Evolutionary conservation across 495 filamentous ascomycete genomes (phyloP).

Genomic region (Mytilinidion resinicola): DNA sequence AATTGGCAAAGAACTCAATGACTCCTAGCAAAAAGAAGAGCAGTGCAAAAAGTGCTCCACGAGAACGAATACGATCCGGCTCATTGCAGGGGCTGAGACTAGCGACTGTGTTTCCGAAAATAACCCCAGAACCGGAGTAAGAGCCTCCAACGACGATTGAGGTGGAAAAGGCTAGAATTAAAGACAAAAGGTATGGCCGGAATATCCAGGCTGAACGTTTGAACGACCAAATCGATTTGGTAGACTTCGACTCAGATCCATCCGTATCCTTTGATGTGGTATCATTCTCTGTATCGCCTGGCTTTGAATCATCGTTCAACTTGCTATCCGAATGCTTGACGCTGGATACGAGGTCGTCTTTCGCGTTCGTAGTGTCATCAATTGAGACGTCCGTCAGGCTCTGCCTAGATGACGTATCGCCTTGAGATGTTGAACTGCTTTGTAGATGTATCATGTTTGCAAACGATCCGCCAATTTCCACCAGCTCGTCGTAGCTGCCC

Average conservation of each 20-base stretch:
- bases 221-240: background rate
- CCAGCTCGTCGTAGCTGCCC: slow-evolving; percentile 44
- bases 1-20: slow-evolving; percentile 43
- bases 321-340: background rate
- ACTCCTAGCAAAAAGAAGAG: slow-evolving; percentile 51
- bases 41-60: slow-evolving; percentile 19
- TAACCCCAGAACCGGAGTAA: slow-evolving; percentile 42
- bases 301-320: background rate
- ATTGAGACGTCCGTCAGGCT: background rate
- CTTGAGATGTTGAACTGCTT: background rate
- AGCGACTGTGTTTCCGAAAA: slow-evolving; percentile 48
- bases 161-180: slow-evolving; percentile 18
- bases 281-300: background rate
- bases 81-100: slow-evolving; percentile 28
- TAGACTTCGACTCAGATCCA: background rate
- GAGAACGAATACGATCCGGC: slow-evolving; percentile 16
- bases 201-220: slow-evolving; percentile 3
- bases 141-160: slow-evolving; percentile 42
- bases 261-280: background rate
- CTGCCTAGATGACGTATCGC: too few species aligned
- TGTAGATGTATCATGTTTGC: slow-evolving; percentile 34
- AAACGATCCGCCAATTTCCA: slow-evolving; percentile 44
- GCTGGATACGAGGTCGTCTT: background rate
- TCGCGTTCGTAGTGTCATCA: background rate
- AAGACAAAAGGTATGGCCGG: slow-evolving; percentile 8